Evolutionary conservation across 176 grass and related monocot species (phyloP), one percentile per base, ranked within the genome.

Genomic region (Ensete glaucum): DNA sequence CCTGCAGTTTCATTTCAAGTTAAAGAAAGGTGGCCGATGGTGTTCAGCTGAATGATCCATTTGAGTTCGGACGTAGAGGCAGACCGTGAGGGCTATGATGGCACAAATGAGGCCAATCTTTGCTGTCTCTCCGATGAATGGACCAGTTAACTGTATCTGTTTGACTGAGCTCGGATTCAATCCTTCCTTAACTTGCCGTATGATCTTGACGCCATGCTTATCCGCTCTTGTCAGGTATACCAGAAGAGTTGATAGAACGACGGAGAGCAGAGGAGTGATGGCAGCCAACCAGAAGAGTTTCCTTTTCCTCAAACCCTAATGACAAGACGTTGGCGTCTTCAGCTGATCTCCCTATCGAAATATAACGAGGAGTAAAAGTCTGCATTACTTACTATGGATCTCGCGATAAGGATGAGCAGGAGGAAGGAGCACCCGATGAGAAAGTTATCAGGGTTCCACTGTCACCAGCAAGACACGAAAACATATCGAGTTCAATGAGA

Each of bases 141-240:
- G 80, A 17, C 89, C 90, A 1, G 76, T 89, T 8, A 98, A 57
- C 2, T 87, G 77, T 25, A 98, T 83, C 57, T 89, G 81, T 72
- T 79, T 91, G 68, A 54, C 85, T 10, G 95, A 98, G 50, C 95
- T 98, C 23, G 90, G 90, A 73, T 98, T 98, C 19, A 94, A 19
- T 19, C 90, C 95, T 1, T 78, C 80, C 7, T 85, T 77, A 43
- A 98, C 88, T 10, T 84, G 79, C 75, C 87, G 88, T 69, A 98
- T 98, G 65, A 98, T 98, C 86, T 98, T 98, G 52, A 98, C 88
- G 15, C 95, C 95, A 67, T 91, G 88, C 77, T 86, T 89, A 75
- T 99, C 90, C 23, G 88, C 85, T 81, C 84, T 89, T 29, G 88
- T 89, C 26, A 84, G 66, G 4, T 82, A 99, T 56, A 99, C 95